Evolutionary conservation across 148 eudicot species (phyloP).

Genomic region (Rhododendron kiyosumense): DNA sequence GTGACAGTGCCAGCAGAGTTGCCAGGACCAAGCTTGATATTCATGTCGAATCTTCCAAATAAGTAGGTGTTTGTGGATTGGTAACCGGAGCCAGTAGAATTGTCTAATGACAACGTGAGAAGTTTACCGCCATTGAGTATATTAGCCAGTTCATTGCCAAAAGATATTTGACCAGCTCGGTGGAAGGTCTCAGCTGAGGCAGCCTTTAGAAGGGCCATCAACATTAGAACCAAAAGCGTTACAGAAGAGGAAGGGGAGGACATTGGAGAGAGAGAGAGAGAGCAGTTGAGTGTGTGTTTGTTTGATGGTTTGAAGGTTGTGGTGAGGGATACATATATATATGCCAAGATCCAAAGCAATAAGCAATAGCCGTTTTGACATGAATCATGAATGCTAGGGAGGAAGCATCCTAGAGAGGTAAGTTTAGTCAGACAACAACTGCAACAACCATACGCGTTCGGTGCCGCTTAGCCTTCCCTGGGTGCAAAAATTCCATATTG

Average conservation of each 20-base stretch:
- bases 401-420: neutral
- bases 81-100: slow-evolving; percentile 30
- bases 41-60: slow-evolving; percentile 30
- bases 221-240: neutral
- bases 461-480: neutral
- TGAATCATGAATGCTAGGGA: neutral
- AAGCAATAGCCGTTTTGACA: too few relatives aligned
- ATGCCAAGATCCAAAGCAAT: neutral
- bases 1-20: slow-evolving; percentile 39
- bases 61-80: slow-evolving; percentile 27
- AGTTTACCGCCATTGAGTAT: slow-evolving; percentile 19
- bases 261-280: neutral
- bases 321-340: neutral
- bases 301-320: neutral
- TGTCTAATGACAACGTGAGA: slow-evolving; percentile 23
- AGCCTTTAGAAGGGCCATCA: neutral
- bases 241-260: neutral
- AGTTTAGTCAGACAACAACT: neutral
- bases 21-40: slow-evolving; percentile 31
- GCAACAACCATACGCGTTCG: neutral
- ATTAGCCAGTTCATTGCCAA: slow-evolving; percentile 14
- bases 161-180: slow-evolving; percentile 14
- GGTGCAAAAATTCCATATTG: neutral
- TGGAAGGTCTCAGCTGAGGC: slow-evolving; percentile 18
- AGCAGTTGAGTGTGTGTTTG: too few relatives aligned